A percentile compares a stretch with the other conserved stretches of the same genome.
phyloP scores from a whole-genome alignment of 2,329 filamentous ascomycete species.

The Diaporthe capsici region DNA sequence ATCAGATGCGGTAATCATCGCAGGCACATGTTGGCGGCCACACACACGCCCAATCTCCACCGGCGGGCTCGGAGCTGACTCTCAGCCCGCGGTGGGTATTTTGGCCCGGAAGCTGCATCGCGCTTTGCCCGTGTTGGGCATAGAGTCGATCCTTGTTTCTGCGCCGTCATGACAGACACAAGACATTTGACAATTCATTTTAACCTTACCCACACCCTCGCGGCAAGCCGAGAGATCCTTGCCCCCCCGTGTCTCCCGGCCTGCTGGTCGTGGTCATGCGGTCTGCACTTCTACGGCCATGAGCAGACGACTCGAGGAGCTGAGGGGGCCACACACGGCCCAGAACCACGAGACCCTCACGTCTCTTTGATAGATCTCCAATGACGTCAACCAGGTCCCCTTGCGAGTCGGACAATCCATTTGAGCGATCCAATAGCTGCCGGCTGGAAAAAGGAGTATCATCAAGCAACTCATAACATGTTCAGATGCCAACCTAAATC shows the following conservation, averaged over 20 bases:
- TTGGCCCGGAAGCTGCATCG: not conserved
- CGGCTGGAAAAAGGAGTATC: not conserved
- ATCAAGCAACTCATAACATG: not conserved
- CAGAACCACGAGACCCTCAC: constrained; percentile 11
- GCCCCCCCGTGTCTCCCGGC: not conserved
- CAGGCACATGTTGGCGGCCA: constrained; percentile 22
- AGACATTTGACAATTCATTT: not conserved
- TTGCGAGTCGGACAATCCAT: not conserved
- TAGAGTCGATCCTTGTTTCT: constrained; percentile 27
- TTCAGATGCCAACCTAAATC: not conserved
- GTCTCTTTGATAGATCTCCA: not conserved
- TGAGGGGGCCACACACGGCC: not conserved
- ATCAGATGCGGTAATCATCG: not conserved
- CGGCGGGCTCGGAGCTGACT: constrained; percentile 31
- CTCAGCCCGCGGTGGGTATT: constrained; percentile 15
- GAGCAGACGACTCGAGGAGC: not conserved
- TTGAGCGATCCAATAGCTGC: not conserved
- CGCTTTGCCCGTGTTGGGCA: constrained; percentile 28
- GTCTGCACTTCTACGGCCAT: not conserved
- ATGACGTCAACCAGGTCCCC: constrained; percentile 16
- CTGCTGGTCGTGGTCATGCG: constrained; percentile 9
- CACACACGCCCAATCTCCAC: not conserved
- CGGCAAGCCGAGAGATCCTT: not conserved
- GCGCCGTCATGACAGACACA: not conserved
- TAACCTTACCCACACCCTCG: not conserved